Evolutionary conservation across 768 basidiomycete genomes (phyloP).

Genomic region (Kwoniella dejecticola): DNA sequence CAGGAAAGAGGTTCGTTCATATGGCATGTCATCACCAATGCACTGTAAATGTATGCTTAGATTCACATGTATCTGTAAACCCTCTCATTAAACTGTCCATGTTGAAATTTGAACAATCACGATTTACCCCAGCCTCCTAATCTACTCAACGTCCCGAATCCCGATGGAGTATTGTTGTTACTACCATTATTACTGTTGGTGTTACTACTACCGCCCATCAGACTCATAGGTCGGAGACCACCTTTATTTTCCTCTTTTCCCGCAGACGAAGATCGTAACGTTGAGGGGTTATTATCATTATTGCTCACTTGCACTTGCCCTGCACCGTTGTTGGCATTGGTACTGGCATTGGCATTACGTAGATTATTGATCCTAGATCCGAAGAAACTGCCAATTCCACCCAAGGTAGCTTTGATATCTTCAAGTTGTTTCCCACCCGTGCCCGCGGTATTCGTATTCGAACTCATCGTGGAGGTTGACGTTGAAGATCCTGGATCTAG

Average conservation of each 20-base stretch:
- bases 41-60: too few species aligned
- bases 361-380: slow-evolving; percentile 44
- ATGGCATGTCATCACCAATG: too few species aligned
- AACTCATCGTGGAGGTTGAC: not conserved
- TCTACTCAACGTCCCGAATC: not conserved
- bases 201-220: slow-evolving; percentile 12
- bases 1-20: too few species aligned
- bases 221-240: slow-evolving; percentile 48
- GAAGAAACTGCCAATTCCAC: slow-evolving; percentile 53
- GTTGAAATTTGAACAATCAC: too few species aligned
- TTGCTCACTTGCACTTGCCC: too few species aligned
- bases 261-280: not conserved
- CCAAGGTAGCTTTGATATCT: slow-evolving; percentile 48
- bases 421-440: slow-evolving; percentile 24
- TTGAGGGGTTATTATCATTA: too few species aligned
- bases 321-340: not conserved
- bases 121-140: slow-evolving; percentile 2
- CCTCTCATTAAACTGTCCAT: too few species aligned
- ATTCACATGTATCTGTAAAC: too few species aligned
- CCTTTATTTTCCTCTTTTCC: not conserved
- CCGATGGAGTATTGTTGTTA: too few species aligned
- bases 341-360: slow-evolving; percentile 2
- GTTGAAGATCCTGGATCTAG: not conserved
- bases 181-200: not conserved
- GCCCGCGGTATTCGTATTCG: not conserved